A percentile compares a stretch with the other conserved stretches of the same genome.
Conservation (phyloP, 148 eudicot genomes). For the Pharnaceum exiguum region DNA sequence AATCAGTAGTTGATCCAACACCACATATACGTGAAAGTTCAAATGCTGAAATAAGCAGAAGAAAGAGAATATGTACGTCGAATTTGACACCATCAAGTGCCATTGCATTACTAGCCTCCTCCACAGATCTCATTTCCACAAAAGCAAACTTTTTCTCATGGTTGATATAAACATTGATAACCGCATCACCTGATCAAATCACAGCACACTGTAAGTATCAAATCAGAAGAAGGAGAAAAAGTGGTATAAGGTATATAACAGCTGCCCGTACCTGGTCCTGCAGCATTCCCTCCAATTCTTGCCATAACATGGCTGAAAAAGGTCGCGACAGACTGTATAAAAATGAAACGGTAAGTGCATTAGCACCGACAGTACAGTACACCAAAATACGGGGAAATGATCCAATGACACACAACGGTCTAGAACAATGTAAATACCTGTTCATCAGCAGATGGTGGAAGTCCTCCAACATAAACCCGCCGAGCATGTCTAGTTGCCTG, state of each 20-base stretch:
- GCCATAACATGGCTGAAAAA: constrained; percentile 94
- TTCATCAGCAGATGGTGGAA: constrained; percentile 89
- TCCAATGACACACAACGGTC: too few relatives aligned
- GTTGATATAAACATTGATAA: constrained; percentile 88
- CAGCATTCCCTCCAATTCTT: constrained; percentile 88
- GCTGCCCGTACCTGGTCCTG: constrained; percentile 77
- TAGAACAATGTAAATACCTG: constrained; percentile 45
- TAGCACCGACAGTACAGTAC: not conserved
- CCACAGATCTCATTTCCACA: constrained; percentile 86
- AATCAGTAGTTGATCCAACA: not conserved
- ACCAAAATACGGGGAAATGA: not conserved
- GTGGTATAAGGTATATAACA: not conserved
- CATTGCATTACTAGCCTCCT: constrained; percentile 90
- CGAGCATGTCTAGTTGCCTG: constrained; percentile 99
- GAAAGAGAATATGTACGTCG: constrained; percentile 37
- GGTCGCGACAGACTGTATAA: constrained; percentile 80
- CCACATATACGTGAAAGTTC: not conserved
- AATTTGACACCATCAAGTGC: constrained; percentile 70
- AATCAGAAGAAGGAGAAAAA: not conserved
- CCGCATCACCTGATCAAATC: constrained; percentile 70
- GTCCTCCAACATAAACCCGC: constrained; percentile 97
- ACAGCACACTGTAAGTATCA: not conserved
- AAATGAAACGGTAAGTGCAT: not conserved
- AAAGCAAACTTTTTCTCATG: constrained; percentile 92
- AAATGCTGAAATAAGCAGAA: not conserved